Conservation (phyloP, 83 land plant species). For the Thuja plicata region DNA sequence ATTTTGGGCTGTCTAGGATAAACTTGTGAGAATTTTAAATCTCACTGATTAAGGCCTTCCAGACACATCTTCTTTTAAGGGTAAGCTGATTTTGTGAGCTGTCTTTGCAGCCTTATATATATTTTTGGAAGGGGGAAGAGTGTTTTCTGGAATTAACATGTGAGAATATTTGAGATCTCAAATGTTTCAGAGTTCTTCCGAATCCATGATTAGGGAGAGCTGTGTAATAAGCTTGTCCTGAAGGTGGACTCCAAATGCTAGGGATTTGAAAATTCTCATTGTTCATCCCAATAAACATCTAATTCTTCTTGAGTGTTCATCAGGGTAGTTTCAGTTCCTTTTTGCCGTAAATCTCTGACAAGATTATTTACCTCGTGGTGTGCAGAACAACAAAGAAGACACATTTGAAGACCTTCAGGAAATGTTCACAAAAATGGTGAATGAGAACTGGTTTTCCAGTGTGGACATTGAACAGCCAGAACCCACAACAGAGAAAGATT, state of each 20-base stretch:
- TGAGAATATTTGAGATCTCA: background rate
- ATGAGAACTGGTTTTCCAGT: conserved; percentile 17
- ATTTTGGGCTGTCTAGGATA: too few species aligned
- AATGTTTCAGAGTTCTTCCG: background rate
- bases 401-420: conserved; percentile 43
- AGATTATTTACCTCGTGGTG: background rate
- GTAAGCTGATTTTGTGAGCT: too few species aligned
- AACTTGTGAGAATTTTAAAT: background rate
- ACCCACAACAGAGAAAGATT: background rate
- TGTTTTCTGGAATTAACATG: too few species aligned
- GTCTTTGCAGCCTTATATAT: background rate
- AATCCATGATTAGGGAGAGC: background rate
- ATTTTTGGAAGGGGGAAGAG: too few species aligned
- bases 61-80: too few species aligned
- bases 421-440: conserved; percentile 37
- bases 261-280: background rate
- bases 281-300: background rate
- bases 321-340: background rate
- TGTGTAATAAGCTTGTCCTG: background rate
- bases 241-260: background rate
- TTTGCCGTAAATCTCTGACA: background rate
- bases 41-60: background rate
- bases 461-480: background rate
- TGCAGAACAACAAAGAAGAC: conserved; percentile 25
- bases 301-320: background rate